A percentile compares a stretch with the other conserved stretches of the same genome.
Conservation (phyloP, 805 yeast species). For the Candida tallmaniae region DNA sequence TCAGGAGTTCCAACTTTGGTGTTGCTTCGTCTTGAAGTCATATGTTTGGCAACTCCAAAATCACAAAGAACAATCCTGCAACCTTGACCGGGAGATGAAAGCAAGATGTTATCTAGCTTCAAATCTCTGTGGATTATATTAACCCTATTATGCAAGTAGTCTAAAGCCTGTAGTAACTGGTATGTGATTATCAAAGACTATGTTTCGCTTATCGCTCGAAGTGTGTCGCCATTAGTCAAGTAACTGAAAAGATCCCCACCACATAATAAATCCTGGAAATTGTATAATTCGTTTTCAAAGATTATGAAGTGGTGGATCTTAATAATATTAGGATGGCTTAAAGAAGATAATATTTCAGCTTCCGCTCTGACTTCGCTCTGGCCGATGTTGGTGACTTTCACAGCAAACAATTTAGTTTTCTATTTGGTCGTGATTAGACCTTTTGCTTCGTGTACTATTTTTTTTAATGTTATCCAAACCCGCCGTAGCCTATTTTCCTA, state of each 20-base stretch:
- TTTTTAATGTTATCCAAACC: no score
- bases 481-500: no score
- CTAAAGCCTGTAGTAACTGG: conserved; percentile 54
- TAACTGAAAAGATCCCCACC: conserved; percentile 62
- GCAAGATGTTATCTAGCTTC: conserved; percentile 59
- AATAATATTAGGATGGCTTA: conserved; percentile 50
- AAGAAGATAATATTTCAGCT: conserved; percentile 34
- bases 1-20: conserved; percentile 64
- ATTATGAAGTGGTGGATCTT: conserved; percentile 34
- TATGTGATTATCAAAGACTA: conserved; percentile 50
- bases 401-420: no score
- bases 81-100: conserved; percentile 49
- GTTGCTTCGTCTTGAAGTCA: conserved; percentile 34
- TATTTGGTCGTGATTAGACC: no score
- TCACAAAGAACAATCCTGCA: conserved; percentile 59
- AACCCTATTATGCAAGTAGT: conserved; percentile 48
- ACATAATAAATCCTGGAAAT: conserved; percentile 46
- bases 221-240: conserved; percentile 36
- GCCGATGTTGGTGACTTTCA: conserved; percentile 34
- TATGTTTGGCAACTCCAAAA: conserved; percentile 49
- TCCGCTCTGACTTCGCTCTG: conserved; percentile 22
- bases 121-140: conserved; percentile 64
- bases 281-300: conserved; percentile 28
- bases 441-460: no score
- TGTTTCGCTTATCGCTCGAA: conserved; percentile 46